Percentiles rank a stretch among this genome's conserved stretches.
phyloP scores from a whole-genome alignment of 768 basidiomycete genomes.

The Pisolithus sp. region DNA sequence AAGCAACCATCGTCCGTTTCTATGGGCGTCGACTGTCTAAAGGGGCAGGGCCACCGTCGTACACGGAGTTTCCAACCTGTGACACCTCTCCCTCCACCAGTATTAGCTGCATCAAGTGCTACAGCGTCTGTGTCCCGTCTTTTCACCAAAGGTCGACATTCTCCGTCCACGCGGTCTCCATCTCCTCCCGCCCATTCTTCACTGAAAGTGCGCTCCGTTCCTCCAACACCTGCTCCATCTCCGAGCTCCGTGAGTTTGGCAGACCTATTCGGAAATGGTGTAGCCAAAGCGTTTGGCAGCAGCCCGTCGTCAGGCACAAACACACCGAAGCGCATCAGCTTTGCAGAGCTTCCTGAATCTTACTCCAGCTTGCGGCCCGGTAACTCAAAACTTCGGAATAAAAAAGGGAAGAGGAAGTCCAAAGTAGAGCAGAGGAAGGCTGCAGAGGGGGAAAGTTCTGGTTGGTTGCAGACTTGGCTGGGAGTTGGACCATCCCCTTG shows the following conservation, averaged over 20 bases:
- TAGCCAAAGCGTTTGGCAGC: slow-evolving; percentile 30
- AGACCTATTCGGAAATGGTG: slow-evolving; percentile 23
- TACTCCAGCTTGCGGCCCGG: slow-evolving; percentile 37
- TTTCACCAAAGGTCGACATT: slow-evolving; percentile 54
- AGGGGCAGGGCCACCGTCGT: slow-evolving; percentile 9
- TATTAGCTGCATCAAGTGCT: slow-evolving; percentile 60
- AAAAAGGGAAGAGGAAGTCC: slow-evolving; percentile 25
- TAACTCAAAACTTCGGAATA: slow-evolving; percentile 30
- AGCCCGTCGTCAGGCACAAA: slow-evolving; percentile 43
- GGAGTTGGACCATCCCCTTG: slow-evolving; percentile 13
- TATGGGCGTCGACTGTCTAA: slow-evolving; percentile 11
- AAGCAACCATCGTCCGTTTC: slow-evolving; percentile 34
- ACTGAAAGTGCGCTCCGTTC: slow-evolving; percentile 34
- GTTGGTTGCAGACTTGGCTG: slow-evolving; percentile 21
- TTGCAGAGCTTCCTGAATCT: slow-evolving; percentile 68
- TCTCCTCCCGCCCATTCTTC: slow-evolving; percentile 53
- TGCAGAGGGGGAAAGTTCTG: slow-evolving; percentile 15
- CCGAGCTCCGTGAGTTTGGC: slow-evolving; percentile 21
- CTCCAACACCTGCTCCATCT: slow-evolving; percentile 32
- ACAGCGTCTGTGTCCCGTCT: slow-evolving; percentile 77
- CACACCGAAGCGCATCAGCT: slow-evolving; percentile 75
- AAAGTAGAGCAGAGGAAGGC: slow-evolving; percentile 30
- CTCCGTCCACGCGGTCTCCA: slow-evolving; percentile 57
- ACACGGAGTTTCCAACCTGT: slow-evolving; percentile 29
- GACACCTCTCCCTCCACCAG: slow-evolving; percentile 44